Base-by-base conservation (phyloP, 345 rosid genomes). In the Gossypium rotundifolium region DNA sequence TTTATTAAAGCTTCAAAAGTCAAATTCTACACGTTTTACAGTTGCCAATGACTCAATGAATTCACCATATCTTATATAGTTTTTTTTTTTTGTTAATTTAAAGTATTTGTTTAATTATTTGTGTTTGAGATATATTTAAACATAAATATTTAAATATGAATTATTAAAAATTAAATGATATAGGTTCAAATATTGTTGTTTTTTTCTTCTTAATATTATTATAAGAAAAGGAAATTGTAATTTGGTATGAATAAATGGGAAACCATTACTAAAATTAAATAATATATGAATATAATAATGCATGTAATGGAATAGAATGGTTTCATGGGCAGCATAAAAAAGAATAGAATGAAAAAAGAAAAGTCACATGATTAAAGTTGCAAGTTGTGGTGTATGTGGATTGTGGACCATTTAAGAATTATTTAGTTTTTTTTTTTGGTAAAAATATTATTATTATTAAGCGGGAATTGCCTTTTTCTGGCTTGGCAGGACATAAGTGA, bases 401-500 rank as follows among this genome's bases (percentile, higher is more conserved):
- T 2, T 51, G 59, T 70, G 73, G 73, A 52, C 60, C 73, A 16
- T 17, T 51, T 51, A 52, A 29, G 60, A 72, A 9, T 27, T 22
- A 70, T 52, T 70, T 27, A 29, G 44, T 16, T 0, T 3, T 58
- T 22, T 23, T 51, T 23, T 13, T 1, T 1, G 7, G 40, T 33
- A 5, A 2, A 25, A 49, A 4, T 22, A n/a, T 3, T 48, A 48
- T 3, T 18, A 65, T 42, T 65, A 18, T 60, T 60, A 61, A 5
- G 10, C 8, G 10, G 57, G 5, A 53, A 9, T 16, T 51, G 54
- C 54, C 38, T 18, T 72, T 33, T 81, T 72, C 1, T 59, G 58
- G 49, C 58, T 77, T 75, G 78, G 74, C 74, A 51, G n/a, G 62
- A 44, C 23, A 10, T n/a, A 20, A 16, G 13, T 60, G 40, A 48